phyloP scores from a whole-genome alignment of 2,329 filamentous ascomycete species.

The Fusarium foetens region DNA sequence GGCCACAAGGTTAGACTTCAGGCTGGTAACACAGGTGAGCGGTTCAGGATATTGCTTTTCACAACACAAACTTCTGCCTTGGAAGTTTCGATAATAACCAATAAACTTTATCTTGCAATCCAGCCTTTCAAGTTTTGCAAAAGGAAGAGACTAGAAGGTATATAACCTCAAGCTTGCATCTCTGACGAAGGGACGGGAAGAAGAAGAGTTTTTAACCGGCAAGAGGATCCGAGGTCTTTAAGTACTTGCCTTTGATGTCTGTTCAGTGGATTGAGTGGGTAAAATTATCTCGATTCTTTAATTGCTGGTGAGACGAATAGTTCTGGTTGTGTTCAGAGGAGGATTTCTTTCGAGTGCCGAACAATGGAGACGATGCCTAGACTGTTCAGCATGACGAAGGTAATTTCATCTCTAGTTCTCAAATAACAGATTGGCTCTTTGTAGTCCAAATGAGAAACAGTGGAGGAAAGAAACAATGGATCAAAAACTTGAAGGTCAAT shows the following conservation, averaged over 20 bases:
- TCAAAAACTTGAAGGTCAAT: background rate
- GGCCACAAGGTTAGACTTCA: background rate
- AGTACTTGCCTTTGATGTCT: no score
- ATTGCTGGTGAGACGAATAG: no score
- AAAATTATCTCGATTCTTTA: no score
- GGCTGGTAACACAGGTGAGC: no score
- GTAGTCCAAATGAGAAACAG: no score
- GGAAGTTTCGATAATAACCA: background rate
- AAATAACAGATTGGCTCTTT: no score
- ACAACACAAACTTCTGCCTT: background rate
- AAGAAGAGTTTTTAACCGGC: rapidly evolving
- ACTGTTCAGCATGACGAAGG: background rate
- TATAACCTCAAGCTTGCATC: background rate
- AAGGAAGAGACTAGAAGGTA: background rate
- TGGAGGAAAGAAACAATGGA: background rate
- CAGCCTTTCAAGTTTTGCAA: background rate
- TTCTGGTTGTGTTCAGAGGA: background rate
- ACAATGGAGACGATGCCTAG: background rate
- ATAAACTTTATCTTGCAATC: background rate
- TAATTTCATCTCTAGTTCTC: no score
- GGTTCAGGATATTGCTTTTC: background rate
- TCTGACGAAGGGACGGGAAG: background rate
- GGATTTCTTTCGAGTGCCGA: background rate
- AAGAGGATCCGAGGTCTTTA: background rate
- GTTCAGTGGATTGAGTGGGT: background rate